A percentile compares a stretch with the other conserved stretches of the same genome.
phyloP scores from a whole-genome alignment of 345 rosid genomes.

The Geranium rotundifolium region DNA sequence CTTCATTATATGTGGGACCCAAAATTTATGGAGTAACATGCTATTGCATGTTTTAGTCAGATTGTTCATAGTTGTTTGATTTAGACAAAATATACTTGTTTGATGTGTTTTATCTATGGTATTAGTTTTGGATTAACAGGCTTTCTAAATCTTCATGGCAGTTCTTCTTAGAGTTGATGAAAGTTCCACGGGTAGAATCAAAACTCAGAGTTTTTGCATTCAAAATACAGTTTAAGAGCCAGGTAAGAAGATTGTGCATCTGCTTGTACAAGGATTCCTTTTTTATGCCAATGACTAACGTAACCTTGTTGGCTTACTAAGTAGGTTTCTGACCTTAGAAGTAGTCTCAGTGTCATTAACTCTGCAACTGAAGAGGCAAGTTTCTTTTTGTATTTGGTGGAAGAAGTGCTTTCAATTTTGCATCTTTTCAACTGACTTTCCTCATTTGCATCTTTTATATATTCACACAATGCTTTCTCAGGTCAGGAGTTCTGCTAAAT shows the following conservation, averaged over 20 bases:
- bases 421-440: background rate
- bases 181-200: slow-evolving; percentile 80
- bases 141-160: slow-evolving; percentile 26
- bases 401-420: background rate
- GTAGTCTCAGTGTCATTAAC: slow-evolving; percentile 57
- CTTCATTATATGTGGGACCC: background rate
- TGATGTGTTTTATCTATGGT: slow-evolving; percentile 4
- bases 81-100: background rate
- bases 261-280: slow-evolving; percentile 2
- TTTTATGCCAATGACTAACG: slow-evolving; percentile 9
- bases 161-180: slow-evolving; percentile 88
- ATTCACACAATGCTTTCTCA: slow-evolving; percentile 16
- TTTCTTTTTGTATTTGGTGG: background rate
- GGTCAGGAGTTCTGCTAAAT: slow-evolving; percentile 55
- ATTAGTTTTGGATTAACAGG: slow-evolving; percentile 8
- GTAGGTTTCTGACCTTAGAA: slow-evolving; percentile 74
- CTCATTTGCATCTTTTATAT: slow-evolving; percentile 2
- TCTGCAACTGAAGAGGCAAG: slow-evolving; percentile 77
- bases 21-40: too few relatives aligned
- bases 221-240: slow-evolving; percentile 70
- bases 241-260: slow-evolving; percentile 37
- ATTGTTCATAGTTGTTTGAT: background rate
- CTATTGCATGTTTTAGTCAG: background rate
- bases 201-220: slow-evolving; percentile 91
- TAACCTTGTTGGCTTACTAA: slow-evolving; percentile 9